Percentiles rank a stretch among this genome's conserved stretches.
phyloP scores from a whole-genome alignment of 768 basidiomycete species.

The Lactifluus subvellereus region DNA sequence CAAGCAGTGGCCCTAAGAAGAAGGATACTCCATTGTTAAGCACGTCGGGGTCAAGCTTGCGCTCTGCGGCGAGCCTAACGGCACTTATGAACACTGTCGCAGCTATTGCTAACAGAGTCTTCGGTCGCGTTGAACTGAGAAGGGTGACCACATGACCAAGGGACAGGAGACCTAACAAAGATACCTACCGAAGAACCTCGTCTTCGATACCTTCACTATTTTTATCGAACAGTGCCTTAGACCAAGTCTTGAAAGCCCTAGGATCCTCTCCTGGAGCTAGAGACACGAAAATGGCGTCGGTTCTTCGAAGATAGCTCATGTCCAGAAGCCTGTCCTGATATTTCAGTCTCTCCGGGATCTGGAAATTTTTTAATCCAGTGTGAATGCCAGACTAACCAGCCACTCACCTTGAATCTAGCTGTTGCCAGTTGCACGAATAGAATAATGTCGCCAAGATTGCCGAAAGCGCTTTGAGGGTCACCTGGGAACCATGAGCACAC shows the following conservation, averaged over 20 bases:
- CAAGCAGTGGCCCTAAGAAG: constrained; percentile 65
- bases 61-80: constrained; percentile 40
- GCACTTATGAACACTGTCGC: constrained; percentile 63
- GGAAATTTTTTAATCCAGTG: not conserved
- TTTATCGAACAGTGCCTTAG: constrained; percentile 71
- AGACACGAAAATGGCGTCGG: constrained; percentile 38
- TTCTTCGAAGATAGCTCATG: constrained; percentile 45
- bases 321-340: constrained; percentile 43
- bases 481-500: constrained; percentile 38
- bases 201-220: constrained; percentile 81
- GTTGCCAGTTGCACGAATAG: constrained; percentile 63
- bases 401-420: constrained; percentile 55
- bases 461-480: constrained; percentile 78
- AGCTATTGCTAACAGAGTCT: constrained; percentile 58
- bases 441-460: constrained; percentile 73
- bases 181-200: constrained; percentile 42
- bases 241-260: constrained; percentile 46
- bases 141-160: not conserved
- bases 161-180: not conserved
- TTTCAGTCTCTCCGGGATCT: constrained; percentile 51
- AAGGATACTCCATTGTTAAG: constrained; percentile 73
- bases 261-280: constrained; percentile 40
- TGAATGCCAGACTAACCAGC: not conserved
- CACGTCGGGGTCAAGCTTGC: constrained; percentile 61
- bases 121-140: constrained; percentile 62